Evolutionary conservation across 306 rosid species (phyloP), one percentile per base, ranked within the genome.

Genomic region (Glycine soja): DNA sequence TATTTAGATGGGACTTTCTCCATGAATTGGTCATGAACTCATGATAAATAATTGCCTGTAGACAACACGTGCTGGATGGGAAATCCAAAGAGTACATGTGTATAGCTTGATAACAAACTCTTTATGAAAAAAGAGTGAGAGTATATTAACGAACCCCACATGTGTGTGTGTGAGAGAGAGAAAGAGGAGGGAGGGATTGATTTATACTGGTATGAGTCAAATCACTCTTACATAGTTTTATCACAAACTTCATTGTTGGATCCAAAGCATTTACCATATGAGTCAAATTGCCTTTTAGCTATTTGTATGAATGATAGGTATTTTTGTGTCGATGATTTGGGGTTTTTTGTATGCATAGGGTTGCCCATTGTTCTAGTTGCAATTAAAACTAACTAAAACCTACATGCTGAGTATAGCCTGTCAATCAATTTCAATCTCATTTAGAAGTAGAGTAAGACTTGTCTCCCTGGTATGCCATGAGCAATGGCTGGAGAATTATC

Each of bases 1-100:
- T 36, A 59, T 58, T n/a, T 47, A 53, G 78, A 32, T 47, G 13
- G 56, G 53, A 63, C 43, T 15, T 85, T 81, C 51, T 40, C 52
- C 19, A 54, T 48, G 56, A 72, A 12, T 42, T 53, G 50, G 40
- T 77, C 34, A 19, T 19, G 71, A 40, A 65, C 30, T 24, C 30
- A 24, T 24, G 30, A 24, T 24, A 24, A 24, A 24, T 24, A 24
- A 24, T 24, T 24, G 30, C 30, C 30, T 24, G 30, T 24, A 24
- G 30, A 24, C 30, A 24, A 24, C 30, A 24, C 2, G 30, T 24
- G 30, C 30, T 24, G 30, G 30, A 24, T 24, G 30, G 30, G 1
- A 24, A 24, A 24, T 24, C 30, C 30, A 24, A 24, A 24, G 30
- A 24, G 30, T 24, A 24, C 2, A 2, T 24, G 30, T 24, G 30